These are phyloP conservation scores for Solanum sejunctum DNA, from an alignment of 257 asterid species.

Conservation along the genomic window DNA sequence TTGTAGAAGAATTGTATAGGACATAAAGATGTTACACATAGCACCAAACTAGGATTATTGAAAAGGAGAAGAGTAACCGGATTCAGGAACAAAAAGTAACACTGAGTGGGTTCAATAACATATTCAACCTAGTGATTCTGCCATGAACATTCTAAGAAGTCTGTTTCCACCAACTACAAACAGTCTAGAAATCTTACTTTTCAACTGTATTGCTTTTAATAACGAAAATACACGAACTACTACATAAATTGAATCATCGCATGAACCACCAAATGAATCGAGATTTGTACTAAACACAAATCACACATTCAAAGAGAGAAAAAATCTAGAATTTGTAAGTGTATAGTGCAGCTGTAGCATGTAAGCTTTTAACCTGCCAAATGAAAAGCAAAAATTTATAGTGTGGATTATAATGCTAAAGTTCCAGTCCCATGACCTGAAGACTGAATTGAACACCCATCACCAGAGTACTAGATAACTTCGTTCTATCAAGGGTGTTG, in stretches of 20 bases:
- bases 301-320: background rate
- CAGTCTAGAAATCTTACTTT: background rate
- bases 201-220: background rate
- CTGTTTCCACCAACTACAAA: background rate
- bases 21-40: background rate
- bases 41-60: background rate
- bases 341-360: background rate
- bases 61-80: background rate
- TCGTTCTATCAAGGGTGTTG: background rate
- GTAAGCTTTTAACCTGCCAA: background rate
- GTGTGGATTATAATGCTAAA: background rate
- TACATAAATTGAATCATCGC: background rate
- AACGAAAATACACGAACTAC: background rate
- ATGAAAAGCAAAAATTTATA: background rate
- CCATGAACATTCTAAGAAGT: background rate
- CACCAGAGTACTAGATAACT: background rate
- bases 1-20: background rate
- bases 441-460: background rate
- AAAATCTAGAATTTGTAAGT: background rate
- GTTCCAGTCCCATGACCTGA: background rate
- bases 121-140: background rate
- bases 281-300: background rate
- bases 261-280: background rate
- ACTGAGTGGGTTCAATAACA: background rate
- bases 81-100: background rate